These are phyloP conservation scores for Rubia yunnanensis DNA, from an alignment of 257 asterid genomes.

Conservation along the genomic window DNA sequence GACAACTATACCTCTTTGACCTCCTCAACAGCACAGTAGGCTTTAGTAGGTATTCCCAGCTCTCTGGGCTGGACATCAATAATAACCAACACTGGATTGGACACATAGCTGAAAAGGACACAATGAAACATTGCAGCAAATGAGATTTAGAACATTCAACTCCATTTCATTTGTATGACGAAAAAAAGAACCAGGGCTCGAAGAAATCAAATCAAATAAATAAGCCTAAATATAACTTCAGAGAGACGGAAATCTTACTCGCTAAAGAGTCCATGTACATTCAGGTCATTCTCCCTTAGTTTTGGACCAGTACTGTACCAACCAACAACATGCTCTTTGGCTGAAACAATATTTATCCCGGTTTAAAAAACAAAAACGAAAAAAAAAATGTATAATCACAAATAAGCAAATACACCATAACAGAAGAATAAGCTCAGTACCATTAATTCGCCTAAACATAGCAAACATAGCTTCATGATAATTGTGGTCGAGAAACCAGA, in stretches of 20 bases:
- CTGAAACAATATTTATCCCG: conserved; percentile 31
- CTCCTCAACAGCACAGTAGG: conserved; percentile 94
- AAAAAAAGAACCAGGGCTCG: neutral
- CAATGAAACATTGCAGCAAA: neutral
- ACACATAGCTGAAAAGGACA: conserved; percentile 66
- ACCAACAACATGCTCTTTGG: conserved; percentile 98
- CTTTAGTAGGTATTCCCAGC: conserved; percentile 90
- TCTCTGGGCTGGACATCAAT: conserved; percentile 90
- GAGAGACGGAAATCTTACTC: conserved; percentile 45
- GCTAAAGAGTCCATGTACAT: conserved; percentile 61
- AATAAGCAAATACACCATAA: conserved; percentile 7
- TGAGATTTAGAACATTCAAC: neutral
- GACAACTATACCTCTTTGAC: conserved; percentile 65
- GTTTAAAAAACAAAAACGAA: conserved; percentile 9
- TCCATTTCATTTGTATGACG: neutral
- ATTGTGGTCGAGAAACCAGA: conserved; percentile 96
- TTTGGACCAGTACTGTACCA: conserved; percentile 99
- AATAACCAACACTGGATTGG: conserved; percentile 81
- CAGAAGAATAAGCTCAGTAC: conserved; percentile 19
- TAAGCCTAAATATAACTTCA: neutral
- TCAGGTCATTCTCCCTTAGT: conserved; percentile 76
- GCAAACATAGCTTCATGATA: conserved; percentile 94
- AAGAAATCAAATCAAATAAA: neutral
- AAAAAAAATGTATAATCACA: neutral
- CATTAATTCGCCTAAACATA: conserved; percentile 91